Percentiles rank a stretch among this genome's conserved stretches.
Evolutionary conservation across 2,329 filamentous ascomycete species (phyloP).

Genomic region (Fusarium pseudograminearum): DNA sequence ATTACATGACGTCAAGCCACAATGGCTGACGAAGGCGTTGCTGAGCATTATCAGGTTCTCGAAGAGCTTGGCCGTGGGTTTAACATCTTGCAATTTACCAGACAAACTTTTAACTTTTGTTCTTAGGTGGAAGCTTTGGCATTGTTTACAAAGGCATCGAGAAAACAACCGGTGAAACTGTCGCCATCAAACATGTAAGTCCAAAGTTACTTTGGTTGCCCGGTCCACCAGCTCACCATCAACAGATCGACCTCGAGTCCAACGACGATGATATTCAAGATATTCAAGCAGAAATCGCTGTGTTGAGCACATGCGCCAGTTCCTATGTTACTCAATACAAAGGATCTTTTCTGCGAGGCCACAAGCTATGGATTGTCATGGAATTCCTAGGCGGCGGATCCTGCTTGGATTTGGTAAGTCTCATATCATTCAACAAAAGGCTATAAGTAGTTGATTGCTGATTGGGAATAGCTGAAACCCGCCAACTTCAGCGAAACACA

Average conservation of each 20-base stretch:
- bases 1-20: slow-evolving; percentile 49
- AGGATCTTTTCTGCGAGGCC: slow-evolving; percentile 92
- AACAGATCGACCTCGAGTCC: slow-evolving; percentile 95
- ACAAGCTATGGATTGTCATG: slow-evolving; percentile 99
- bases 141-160: slow-evolving; percentile 98
- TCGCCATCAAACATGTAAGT: slow-evolving; percentile 95
- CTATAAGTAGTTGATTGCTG: slow-evolving; percentile 14
- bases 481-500: slow-evolving; percentile 89
- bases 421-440: background rate
- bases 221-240: slow-evolving; percentile 30
- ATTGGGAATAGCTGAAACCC: slow-evolving; percentile 78
- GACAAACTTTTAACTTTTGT: slow-evolving; percentile 13
- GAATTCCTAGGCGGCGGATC: slow-evolving; percentile 96
- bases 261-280: slow-evolving; percentile 99
- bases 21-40: slow-evolving; percentile 75
- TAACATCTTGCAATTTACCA: background rate
- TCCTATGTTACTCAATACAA: slow-evolving; percentile 97
- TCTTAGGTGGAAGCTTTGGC: slow-evolving; percentile 91
- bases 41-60: slow-evolving; percentile 90
- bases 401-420: slow-evolving; percentile 85
- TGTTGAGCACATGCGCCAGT: slow-evolving; percentile 94
- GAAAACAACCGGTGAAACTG: slow-evolving; percentile 87
- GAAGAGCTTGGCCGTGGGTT: slow-evolving; percentile 94
- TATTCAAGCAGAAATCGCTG: slow-evolving; percentile 96
- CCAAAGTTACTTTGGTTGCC: slow-evolving; percentile 18